Evolutionary conservation across 169 alveolate species (phyloP).

Genomic region (Eimeria praecox): DNA sequence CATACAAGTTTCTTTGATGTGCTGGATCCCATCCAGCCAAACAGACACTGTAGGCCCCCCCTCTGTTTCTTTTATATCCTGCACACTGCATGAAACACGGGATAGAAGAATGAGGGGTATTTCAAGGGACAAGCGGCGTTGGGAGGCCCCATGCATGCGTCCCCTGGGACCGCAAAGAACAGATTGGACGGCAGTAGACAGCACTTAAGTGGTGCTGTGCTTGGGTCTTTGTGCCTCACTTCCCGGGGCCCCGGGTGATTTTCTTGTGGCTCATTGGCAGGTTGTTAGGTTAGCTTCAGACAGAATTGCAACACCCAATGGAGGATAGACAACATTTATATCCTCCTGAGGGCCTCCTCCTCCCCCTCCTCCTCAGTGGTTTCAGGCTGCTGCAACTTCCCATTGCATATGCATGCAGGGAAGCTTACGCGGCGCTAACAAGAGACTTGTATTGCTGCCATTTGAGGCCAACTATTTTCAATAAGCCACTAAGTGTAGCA

Average conservation of each 20-base stretch:
- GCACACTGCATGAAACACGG: conserved; percentile 8
- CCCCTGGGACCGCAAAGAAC: conserved; percentile 18
- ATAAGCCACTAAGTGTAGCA: conserved; percentile 41
- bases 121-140: conserved; percentile 25
- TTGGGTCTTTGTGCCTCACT: conserved; percentile 43
- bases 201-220: background rate
- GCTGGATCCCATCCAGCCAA: conserved; percentile 7
- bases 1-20: conserved; percentile 61
- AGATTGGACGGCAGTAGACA: conserved; percentile 24
- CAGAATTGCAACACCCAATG: background rate
- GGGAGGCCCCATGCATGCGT: conserved; percentile 12
- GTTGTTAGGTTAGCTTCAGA: conserved; percentile 50
- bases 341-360: conserved; percentile 15
- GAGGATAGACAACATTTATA: background rate
- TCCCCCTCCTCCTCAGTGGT: conserved; percentile 12
- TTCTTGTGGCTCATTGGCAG: conserved; percentile 9
- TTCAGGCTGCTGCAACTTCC: conserved; percentile 12
- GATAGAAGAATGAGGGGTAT: conserved; percentile 9
- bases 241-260: conserved; percentile 51
- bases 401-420: background rate
- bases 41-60: conserved; percentile 26
- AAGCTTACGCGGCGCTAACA: background rate
- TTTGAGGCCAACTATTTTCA: conserved; percentile 57
- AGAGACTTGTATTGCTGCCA: conserved; percentile 42
- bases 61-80: background rate